Base-by-base conservation (phyloP, 805 yeast genomes). In the Maudiozyma bulderi region DNA sequence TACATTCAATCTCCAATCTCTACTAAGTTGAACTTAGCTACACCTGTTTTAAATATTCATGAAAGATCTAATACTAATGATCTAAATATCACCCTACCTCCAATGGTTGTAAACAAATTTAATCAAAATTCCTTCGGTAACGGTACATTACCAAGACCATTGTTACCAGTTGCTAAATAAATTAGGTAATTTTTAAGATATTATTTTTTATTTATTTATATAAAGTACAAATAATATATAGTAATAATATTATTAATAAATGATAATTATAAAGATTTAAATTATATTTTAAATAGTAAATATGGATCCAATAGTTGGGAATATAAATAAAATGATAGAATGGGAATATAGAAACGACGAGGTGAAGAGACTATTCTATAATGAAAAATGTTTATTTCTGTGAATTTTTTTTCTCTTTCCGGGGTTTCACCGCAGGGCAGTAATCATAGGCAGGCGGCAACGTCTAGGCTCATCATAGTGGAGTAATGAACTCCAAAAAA, bases 71-170 rank as follows among this genome's bases (percentile, higher is more conserved):
- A 14, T 15, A 10, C 40, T 7, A 37, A 26, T 14, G 46, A 34
- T 44, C n/a, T 35, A 26, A 44, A 35, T 11, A 29, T 44, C 33
- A 44, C 46, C 6, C 13, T 44, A 35, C 46, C 46, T 35, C 46
- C 46, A 35, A 44, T 44, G 46, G 45, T 43, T 33, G 46, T 44
- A 13, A 44, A 44, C 40, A 44, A 28, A 10, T 7, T 15, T 15
- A 44, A 29, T 29, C 46, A 44, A 28, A 44, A 28, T 28, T 44
- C 53, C 15, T 57, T 58, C 43, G 52, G 50, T 33, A 55, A 58
- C 44, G 57, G 57, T 13, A 58, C 53, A 28, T 43, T 58, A 43
- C 63, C 66, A 11, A 59, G 57, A 44, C 63, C 64, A 41, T 55
- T 54, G 40, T 4, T 46, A 8, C 41, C 46, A 35, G 39, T 44